These are phyloP conservation scores for Fusarium proliferatum DNA, from an alignment of 2,329 filamentous ascomycete species.

Conservation along the genomic window DNA sequence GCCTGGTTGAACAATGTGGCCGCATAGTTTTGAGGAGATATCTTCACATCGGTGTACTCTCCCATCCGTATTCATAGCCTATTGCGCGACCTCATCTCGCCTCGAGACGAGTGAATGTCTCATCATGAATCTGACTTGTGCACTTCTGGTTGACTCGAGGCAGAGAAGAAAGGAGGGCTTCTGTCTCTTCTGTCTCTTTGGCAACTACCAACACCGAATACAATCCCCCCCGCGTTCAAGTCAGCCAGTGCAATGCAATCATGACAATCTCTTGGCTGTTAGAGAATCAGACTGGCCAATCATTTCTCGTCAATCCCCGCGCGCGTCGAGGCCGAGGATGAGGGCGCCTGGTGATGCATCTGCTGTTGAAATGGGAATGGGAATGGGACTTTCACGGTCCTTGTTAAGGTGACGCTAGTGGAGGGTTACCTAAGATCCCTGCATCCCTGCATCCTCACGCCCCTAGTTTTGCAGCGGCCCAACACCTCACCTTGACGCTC, in stretches of 20 bases:
- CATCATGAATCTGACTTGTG: constrained; percentile 4
- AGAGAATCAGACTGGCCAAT: neutral
- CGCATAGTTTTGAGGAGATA: constrained; percentile 14
- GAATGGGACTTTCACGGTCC: constrained; percentile 3
- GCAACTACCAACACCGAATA: constrained; percentile 1
- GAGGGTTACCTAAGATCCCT: constrained; percentile 11
- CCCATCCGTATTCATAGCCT: neutral
- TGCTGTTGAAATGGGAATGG: constrained; percentile 1
- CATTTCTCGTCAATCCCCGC: constrained; percentile 10
- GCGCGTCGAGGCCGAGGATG: constrained; percentile 23
- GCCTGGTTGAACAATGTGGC: constrained; percentile 9
- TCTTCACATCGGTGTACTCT: neutral
- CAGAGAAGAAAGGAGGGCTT: neutral
- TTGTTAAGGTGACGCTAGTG: neutral
- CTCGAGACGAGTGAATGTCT: constrained; percentile 22
- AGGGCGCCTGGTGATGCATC: constrained; percentile 20
- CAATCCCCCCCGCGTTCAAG: constrained; percentile 10
- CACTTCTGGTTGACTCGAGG: neutral
- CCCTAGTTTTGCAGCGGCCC: constrained; percentile 14
- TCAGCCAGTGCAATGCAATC: constrained; percentile 6
- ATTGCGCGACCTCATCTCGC: constrained; percentile 17
- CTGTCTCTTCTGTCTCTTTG: neutral
- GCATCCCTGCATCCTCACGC: constrained; percentile 25
- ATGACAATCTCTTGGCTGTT: neutral
- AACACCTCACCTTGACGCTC: constrained; percentile 22